Evolutionary conservation across 257 asterid species (phyloP), one percentile per base, ranked within the genome.

Genomic region (Leonotis leonurus): DNA sequence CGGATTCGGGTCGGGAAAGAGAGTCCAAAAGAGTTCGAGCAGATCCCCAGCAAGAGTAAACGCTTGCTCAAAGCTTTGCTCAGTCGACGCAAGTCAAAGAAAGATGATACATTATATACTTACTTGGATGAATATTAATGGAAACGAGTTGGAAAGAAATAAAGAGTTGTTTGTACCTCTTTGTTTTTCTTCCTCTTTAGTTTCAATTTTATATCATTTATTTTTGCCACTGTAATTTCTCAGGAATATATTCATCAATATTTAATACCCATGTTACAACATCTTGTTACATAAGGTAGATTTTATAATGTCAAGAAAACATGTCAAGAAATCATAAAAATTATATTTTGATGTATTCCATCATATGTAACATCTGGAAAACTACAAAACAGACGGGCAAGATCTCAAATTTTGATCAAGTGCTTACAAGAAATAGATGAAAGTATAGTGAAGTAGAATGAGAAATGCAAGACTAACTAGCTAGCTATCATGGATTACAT

Each of bases 61-160:
- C 96, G 93, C 2, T 82, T 92, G 40, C 96, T 92, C 57, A 89
- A 89, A 70, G 76, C 96, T 21, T 73, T 88, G 79, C 95, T 92
- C 22, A 88, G 88, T 78, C 80, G 97, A 44, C 86, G 94, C 68
- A 92, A 85, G 75, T 86, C 95, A 2, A 92, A 87, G 95, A 86
- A 89, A 75, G 98, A 92, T 39, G 98, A 92, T 22, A 78, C 49
- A 41, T 68, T 89, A 37, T 92, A 86, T 72, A 89, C 91, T 52
- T 92, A 89, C 69, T 70, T 92, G 77, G 97, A 92, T 75, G 99
- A 89, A 73, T 92, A 92, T 56, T 86, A 64, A 72, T 69, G 54
- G 33, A 71, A 52, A 57, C 36, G 2, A 26, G 32, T 41, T 37
- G 22, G 55, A 49, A 35, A 35, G 61, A 32, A 35, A 35, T n/a